phyloP scores from a whole-genome alignment of 163 green algal species.

The Scenedesmus sp. region DNA sequence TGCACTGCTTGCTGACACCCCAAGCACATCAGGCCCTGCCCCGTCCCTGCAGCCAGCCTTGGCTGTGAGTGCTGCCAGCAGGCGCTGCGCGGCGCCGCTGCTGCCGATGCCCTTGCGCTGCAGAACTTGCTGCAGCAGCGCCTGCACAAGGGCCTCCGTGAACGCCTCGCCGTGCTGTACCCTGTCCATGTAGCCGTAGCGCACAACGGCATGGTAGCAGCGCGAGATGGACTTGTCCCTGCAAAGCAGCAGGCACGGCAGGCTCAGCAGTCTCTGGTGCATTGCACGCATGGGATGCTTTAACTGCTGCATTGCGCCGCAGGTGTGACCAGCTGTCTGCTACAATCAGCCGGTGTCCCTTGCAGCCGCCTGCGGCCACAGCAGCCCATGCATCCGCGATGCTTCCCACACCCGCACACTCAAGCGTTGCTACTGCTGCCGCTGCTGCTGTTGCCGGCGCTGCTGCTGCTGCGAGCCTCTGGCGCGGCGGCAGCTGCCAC shows the following conservation, averaged over 20 bases:
- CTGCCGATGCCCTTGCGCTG: constrained; percentile 26
- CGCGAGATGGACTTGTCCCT: constrained; percentile 19
- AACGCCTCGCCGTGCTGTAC: constrained; percentile 62
- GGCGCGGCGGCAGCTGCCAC: neutral
- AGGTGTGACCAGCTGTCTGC: no score
- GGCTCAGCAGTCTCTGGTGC: neutral
- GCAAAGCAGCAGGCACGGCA: neutral
- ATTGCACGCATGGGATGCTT: neutral
- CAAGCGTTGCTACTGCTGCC: no score
- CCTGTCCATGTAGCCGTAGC: constrained; percentile 65
- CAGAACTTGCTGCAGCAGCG: constrained; percentile 36
- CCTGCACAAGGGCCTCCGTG: constrained; percentile 43
- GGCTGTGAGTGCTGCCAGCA: neutral
- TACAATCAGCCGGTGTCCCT: no score
- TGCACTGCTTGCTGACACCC: no score
- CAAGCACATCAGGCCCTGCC: no score
- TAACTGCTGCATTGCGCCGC: no score
- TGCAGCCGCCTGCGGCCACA: no score
- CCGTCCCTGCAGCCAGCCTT: neutral
- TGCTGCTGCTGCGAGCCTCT: neutral
- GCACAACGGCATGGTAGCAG: constrained; percentile 51
- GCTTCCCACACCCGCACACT: no score
- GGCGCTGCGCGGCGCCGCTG: neutral
- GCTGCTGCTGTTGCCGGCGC: neutral
- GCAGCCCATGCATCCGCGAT: no score